Evolutionary conservation across 257 asterid species (phyloP).

Genomic region (Solanum medicagineum): DNA sequence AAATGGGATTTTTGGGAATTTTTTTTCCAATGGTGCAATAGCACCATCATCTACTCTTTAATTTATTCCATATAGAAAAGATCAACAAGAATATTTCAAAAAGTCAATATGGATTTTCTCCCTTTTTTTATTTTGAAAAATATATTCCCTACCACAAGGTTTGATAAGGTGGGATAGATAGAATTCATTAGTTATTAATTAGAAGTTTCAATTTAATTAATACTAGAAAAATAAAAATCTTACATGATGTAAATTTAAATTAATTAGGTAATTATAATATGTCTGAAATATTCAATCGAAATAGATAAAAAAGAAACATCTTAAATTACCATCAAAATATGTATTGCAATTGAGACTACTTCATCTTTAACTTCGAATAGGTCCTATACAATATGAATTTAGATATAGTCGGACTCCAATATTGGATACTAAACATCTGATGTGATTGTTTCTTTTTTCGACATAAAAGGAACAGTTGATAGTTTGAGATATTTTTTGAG

Average conservation of each 20-base stretch:
- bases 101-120: neutral
- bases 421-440: no score
- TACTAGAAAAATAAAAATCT: no score
- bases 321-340: no score
- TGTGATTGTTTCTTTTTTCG: no score
- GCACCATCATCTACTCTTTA: neutral
- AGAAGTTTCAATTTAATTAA: no score
- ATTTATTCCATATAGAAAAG: neutral
- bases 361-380: no score
- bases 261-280: no score
- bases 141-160: neutral
- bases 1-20: neutral
- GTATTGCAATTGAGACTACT: no score
- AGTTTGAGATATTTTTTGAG: fast-evolving
- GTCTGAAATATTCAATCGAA: neutral
- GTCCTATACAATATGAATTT: no score
- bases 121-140: neutral
- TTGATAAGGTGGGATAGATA: neutral
- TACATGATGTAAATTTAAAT: no score
- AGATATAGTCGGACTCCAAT: no score
- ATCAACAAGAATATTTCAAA: neutral
- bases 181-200: no score
- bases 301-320: neutral
- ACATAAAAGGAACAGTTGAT: neutral
- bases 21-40: neutral